phyloP scores from a whole-genome alignment of 805 yeast genomes.

The Scheffersomyces coipomensis region DNA sequence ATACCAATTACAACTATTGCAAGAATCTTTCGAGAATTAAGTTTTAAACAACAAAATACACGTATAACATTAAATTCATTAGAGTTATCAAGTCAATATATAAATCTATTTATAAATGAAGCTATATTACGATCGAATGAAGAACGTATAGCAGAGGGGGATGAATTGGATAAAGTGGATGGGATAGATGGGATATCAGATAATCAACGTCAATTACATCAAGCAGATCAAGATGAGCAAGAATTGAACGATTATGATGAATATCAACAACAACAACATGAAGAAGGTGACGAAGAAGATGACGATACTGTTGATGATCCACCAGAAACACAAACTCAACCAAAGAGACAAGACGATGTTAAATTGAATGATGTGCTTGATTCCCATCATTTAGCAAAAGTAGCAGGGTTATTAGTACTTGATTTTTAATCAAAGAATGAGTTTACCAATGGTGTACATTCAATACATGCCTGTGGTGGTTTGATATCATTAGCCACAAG shows the following conservation, averaged over 20 bases:
- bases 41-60: conserved; percentile 47
- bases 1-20: conserved; percentile 38
- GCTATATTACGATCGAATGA: conserved; percentile 60
- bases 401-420: conserved; percentile 56
- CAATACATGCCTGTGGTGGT: too few species aligned
- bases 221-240: conserved; percentile 11
- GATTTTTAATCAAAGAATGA: too few species aligned
- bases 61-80: conserved; percentile 49
- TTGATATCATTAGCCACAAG: too few species aligned
- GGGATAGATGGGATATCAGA: conserved; percentile 25
- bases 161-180: conserved; percentile 22
- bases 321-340: conserved; percentile 18
- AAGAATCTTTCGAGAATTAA: conserved; percentile 48
- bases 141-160: conserved; percentile 36
- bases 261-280: too few species aligned
- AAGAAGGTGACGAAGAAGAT: conserved; percentile 10
- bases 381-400: conserved; percentile 51
- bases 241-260: conserved; percentile 14
- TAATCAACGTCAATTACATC: conserved; percentile 8
- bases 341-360: conserved; percentile 10
- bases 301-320: conserved; percentile 15
- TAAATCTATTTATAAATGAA: conserved; percentile 55
- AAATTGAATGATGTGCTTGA: conserved; percentile 40
- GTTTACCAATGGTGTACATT: too few species aligned
- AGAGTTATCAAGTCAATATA: conserved; percentile 52